phyloP scores from a whole-genome alignment of 139 green algal genomes.

The Asterochloris sp. region DNA sequence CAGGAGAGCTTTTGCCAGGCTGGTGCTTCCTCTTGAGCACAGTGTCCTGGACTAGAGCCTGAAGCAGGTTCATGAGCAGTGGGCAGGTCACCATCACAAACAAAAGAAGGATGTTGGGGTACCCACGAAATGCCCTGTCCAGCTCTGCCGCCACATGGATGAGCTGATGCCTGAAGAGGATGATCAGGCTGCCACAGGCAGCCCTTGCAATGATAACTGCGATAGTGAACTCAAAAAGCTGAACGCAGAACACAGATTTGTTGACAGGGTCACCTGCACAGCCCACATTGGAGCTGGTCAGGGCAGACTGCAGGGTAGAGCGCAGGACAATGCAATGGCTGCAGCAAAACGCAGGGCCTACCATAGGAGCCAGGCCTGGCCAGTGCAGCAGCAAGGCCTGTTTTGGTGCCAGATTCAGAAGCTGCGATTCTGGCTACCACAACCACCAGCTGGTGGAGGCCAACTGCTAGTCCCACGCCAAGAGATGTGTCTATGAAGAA shows the following conservation, averaged over 20 bases:
- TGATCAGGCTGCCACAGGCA: slow-evolving; percentile 33
- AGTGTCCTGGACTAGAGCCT: slow-evolving; percentile 36
- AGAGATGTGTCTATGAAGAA: slow-evolving; percentile 53
- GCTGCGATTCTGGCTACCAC: not conserved
- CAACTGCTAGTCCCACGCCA: slow-evolving; percentile 43
- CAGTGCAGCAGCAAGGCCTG: not conserved
- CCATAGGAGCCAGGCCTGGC: slow-evolving; percentile 53
- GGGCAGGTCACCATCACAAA: slow-evolving; percentile 59
- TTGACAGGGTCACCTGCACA: slow-evolving; percentile 37
- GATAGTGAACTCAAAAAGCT: slow-evolving; percentile 49
- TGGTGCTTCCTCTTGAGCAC: slow-evolving; percentile 32
- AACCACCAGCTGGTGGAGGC: slow-evolving; percentile 41
- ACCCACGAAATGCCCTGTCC: slow-evolving; percentile 40
- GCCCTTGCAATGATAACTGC: slow-evolving; percentile 33
- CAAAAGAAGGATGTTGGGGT: slow-evolving; percentile 42
- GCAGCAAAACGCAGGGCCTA: not conserved
- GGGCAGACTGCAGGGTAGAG: too few species aligned
- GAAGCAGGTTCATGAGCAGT: slow-evolving; percentile 50
- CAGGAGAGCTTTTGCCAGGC: not conserved
- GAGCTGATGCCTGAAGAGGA: not conserved
- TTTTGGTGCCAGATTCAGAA: slow-evolving; percentile 11
- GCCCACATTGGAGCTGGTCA: too few species aligned
- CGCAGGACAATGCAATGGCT: too few species aligned
- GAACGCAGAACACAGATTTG: slow-evolving; percentile 29
- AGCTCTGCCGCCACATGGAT: slow-evolving; percentile 25